Conservation (phyloP, 2,329 filamentous ascomycete genomes). For the Pestalotiopsis sp. region DNA sequence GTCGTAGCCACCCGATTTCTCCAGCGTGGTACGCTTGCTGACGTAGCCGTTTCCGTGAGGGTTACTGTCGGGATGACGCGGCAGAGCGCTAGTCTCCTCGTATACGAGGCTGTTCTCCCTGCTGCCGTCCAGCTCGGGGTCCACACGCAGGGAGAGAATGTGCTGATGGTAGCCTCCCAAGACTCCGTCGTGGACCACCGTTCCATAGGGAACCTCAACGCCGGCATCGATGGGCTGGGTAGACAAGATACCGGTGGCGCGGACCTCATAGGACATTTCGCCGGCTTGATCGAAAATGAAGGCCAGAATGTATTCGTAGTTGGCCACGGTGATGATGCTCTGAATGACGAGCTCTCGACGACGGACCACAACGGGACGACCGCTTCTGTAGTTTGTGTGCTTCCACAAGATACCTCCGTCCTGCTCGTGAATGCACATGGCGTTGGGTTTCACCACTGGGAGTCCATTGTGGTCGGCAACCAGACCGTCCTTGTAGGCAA, state of each 20-base stretch:
- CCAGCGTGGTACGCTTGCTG: slow-evolving; percentile 40
- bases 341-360: slow-evolving; percentile 67
- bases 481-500: slow-evolving; percentile 58
- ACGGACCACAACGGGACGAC: slow-evolving; percentile 62
- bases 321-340: slow-evolving; percentile 69
- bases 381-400: slow-evolving; percentile 69
- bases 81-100: slow-evolving; percentile 24
- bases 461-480: slow-evolving; percentile 56
- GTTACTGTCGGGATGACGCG: slow-evolving; percentile 1
- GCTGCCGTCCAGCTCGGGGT: slow-evolving; percentile 55
- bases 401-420: slow-evolving; percentile 73
- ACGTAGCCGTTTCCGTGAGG: slow-evolving; percentile 11
- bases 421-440: slow-evolving; percentile 70
- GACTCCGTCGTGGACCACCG: slow-evolving; percentile 64
- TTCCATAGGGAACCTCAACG: slow-evolving; percentile 58
- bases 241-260: slow-evolving; percentile 70
- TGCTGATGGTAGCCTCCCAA: slow-evolving; percentile 71
- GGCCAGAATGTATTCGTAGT: slow-evolving; percentile 72
- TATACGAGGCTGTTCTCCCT: slow-evolving; percentile 29
- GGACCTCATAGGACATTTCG: slow-evolving; percentile 61
- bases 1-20: slow-evolving; percentile 41
- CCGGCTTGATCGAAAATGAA: slow-evolving; percentile 68
- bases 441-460: slow-evolving; percentile 57
- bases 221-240: slow-evolving; percentile 62
- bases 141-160: slow-evolving; percentile 67